Conservation (phyloP, 163 green algal species). For the Scenedesmus sp. region DNA sequence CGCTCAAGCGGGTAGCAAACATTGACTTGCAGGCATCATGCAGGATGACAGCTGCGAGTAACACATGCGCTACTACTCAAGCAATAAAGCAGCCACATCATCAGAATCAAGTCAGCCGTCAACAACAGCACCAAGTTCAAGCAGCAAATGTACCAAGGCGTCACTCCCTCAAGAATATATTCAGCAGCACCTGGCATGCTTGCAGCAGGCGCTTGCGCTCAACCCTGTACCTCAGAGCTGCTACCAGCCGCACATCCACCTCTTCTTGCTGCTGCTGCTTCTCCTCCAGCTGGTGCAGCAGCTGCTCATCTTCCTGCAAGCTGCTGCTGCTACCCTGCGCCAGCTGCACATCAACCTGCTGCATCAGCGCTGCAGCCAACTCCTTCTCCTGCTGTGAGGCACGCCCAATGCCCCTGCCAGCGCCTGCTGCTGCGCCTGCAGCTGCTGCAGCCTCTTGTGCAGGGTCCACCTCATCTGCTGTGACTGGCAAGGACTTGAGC, state of each 20-base stretch:
- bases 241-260: conserved; percentile 22
- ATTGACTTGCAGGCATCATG: no score
- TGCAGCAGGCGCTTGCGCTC: conserved; percentile 52
- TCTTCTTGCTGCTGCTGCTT: background rate
- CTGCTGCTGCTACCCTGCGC: background rate
- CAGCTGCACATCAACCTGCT: conserved; percentile 34
- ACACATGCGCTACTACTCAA: no score
- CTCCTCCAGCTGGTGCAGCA: conserved; percentile 33
- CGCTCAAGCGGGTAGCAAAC: no score
- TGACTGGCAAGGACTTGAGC: conserved; percentile 73
- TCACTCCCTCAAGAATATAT: conserved; percentile 40
- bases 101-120: no score
- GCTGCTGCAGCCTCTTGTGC: background rate
- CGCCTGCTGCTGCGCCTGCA: background rate
- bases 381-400: conserved; percentile 19
- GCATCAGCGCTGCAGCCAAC: conserved; percentile 28
- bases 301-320: conserved; percentile 51
- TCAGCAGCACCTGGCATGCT: conserved; percentile 44
- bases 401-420: conserved; percentile 3
- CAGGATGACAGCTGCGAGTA: no score
- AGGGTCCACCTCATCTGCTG: conserved; percentile 42
- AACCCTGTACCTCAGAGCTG: conserved; percentile 49
- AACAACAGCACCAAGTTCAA: no score
- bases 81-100: no score
- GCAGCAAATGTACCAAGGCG: no score